Evolutionary conservation across 202 grass and related monocot genomes (phyloP).

Genomic region (Carex arenaria): DNA sequence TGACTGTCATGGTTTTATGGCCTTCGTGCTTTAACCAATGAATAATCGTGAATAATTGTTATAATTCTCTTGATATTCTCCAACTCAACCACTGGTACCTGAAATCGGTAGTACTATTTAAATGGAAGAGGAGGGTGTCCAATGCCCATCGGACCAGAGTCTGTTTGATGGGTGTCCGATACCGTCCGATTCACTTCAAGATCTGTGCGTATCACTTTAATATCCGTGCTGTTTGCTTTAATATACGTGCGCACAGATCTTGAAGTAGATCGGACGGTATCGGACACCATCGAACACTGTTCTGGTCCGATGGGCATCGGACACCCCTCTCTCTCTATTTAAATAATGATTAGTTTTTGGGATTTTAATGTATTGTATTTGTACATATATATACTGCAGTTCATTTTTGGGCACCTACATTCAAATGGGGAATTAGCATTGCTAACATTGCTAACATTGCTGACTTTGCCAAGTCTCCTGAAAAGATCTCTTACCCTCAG

Average conservation of each 20-base stretch:
- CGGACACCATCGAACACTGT: no score
- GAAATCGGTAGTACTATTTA: background rate
- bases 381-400: constrained; percentile 32
- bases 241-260: no score
- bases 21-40: background rate
- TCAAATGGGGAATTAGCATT: constrained; percentile 96
- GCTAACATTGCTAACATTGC: constrained; percentile 87
- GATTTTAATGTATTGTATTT: background rate
- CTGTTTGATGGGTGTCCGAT: no score
- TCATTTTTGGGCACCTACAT: constrained; percentile 98
- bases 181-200: no score
- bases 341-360: background rate
- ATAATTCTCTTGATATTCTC: background rate
- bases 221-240: no score
- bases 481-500: constrained; percentile 95
- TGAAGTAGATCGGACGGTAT: no score
- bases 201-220: no score
- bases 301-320: no score
- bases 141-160: no score
- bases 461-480: constrained; percentile 80
- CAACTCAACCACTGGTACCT: background rate
- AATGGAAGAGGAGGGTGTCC: no score
- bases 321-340: no score
- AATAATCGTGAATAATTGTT: background rate
- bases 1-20: background rate